These are phyloP conservation scores for Hypoxylon intermedium DNA, from an alignment of 495 filamentous ascomycete genomes.

Conservation along the genomic window DNA sequence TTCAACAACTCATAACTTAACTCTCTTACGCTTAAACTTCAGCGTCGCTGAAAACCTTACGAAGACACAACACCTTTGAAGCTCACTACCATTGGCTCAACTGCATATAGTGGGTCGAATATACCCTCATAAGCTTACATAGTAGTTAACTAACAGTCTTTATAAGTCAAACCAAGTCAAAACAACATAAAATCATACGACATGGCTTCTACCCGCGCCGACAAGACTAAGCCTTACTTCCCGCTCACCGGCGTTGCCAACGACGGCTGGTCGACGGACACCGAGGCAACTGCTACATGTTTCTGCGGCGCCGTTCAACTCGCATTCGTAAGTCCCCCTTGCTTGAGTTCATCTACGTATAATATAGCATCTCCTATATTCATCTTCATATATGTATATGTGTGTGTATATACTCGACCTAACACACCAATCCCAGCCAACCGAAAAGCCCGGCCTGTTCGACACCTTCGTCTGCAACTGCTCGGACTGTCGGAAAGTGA, in stretches of 20 bases:
- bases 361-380: no score
- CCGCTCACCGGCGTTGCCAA: neutral
- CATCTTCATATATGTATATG: no score
- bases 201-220: slow-evolving; percentile 28
- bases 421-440: slow-evolving; percentile 44
- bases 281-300: neutral
- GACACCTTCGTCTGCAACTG: slow-evolving; percentile 65
- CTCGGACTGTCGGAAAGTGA: slow-evolving; percentile 64
- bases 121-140: neutral
- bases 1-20: neutral
- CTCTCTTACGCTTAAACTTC: no score
- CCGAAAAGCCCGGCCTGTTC: slow-evolving; percentile 51
- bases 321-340: slow-evolving; percentile 50
- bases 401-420: neutral
- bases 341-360: slow-evolving; percentile 2
- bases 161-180: slow-evolving; percentile 2
- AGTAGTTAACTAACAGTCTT: slow-evolving; percentile 5
- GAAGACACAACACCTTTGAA: neutral
- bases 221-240: slow-evolving; percentile 19
- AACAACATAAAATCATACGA: neutral
- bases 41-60: neutral
- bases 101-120: no score
- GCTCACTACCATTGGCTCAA: no score
- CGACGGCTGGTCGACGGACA: neutral
- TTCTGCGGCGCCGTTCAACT: slow-evolving; percentile 62